Conservation (phyloP, 2,329 filamentous ascomycete genomes). For the Fusarium sp. region DNA sequence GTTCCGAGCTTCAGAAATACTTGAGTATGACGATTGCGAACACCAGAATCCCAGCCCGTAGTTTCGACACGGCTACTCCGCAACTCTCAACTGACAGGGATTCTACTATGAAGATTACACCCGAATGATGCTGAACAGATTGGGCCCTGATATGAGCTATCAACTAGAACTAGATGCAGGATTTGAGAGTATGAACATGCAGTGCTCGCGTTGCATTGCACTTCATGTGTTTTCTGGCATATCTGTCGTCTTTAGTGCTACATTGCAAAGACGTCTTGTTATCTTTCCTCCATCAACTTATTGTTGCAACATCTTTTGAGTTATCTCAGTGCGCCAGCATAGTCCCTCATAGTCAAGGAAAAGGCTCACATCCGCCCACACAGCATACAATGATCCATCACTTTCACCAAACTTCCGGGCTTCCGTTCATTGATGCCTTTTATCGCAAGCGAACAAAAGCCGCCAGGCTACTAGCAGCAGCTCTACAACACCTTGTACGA, state of each 20-base stretch:
- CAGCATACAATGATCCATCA: not conserved
- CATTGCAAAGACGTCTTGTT: not conserved
- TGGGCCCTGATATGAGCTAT: not conserved
- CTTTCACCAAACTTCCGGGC: conserved; percentile 7
- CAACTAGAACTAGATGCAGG: not conserved
- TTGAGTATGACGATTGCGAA: conserved; percentile 60
- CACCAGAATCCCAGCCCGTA: conserved; percentile 43
- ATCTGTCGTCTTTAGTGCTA: conserved; percentile 2
- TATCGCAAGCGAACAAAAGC: not conserved
- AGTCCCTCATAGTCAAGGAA: not conserved
- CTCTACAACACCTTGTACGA: conserved; percentile 11
- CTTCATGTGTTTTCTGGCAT: conserved; percentile 1
- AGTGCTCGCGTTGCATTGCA: not conserved
- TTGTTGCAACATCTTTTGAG: conserved; percentile 1
- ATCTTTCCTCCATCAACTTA: not conserved
- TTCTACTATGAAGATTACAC: no score
- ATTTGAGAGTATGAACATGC: not conserved
- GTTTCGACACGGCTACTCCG: no score
- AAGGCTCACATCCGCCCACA: not conserved
- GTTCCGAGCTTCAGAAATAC: conserved; percentile 49
- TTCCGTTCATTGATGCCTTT: conserved; percentile 6
- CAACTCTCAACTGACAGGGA: no score
- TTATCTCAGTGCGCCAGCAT: not conserved
- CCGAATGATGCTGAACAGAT: not conserved
- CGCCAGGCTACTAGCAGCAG: conserved; percentile 6